Base-by-base conservation (phyloP, 768 basidiomycete genomes). In the Hypsizygus marmoreus region DNA sequence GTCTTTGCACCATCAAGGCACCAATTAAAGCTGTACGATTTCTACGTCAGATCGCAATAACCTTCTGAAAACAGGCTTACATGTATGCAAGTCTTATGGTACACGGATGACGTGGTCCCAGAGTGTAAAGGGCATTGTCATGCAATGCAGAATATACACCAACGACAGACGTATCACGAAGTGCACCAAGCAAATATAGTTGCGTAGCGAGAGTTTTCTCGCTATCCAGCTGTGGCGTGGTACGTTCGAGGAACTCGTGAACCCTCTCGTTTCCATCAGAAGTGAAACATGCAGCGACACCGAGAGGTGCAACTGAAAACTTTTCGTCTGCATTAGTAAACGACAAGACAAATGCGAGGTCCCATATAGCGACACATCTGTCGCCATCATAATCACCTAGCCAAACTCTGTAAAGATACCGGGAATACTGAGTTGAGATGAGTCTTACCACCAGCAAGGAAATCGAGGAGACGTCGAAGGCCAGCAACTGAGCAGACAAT, bases 301-400 rank as follows among this genome's bases (percentile, higher is more conserved):
- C 60, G 0, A 41, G 28, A 2, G 86, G 84, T n/a, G 77, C 73
- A 3, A 69, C 55, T 0, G 82, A 78, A 45, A 69, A 80, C 8
- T 63, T 57, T 5, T 71, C 60, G 25, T 74, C 62, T 0, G 85
- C 79, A 49, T 81, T 79, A 13, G 48, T 58, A 60, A 90, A 90
- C 1, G 54, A 39, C 4, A 62, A 31, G 10, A 88, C 83, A 17
- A 88, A 68, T 12, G 67, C 59, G 0, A 77, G 77, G 22, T 84
- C 70, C 76, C 80, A 86, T 24, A 82, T 80, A 1, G 77, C 74
- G 6, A 73, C 61, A 4, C 73, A 76, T 13, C 74, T 81, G 49
- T 86, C 86, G 2, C 86, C 86, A 52, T 88, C 86, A 51, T 86
- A 86, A 50, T 88, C 86, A 16, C 85, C 84, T n/a, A 80, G 40